phyloP scores from a whole-genome alignment of 2,329 filamentous ascomycete genomes.

The Gnomoniopsis sp. region DNA sequence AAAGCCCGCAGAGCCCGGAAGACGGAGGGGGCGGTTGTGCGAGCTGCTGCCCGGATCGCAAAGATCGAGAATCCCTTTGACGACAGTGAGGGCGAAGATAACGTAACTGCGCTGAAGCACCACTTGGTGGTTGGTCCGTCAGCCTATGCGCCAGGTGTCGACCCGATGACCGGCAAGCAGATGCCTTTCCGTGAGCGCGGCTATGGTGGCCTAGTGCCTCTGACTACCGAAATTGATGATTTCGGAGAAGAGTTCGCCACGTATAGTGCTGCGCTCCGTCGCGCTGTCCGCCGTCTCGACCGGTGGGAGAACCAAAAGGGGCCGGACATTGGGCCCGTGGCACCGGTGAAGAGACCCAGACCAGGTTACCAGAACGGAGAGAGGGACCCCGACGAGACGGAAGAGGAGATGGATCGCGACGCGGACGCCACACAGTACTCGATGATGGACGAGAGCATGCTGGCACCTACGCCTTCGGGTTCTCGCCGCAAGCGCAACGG shows the following conservation, averaged over 20 bases:
- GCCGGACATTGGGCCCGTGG: constrained; percentile 44
- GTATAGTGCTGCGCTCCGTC: constrained; percentile 63
- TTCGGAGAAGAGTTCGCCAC: constrained; percentile 71
- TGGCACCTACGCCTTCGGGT: neutral
- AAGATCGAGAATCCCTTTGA: constrained; percentile 52
- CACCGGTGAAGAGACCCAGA: constrained; percentile 40
- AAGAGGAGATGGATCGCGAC: constrained; percentile 30
- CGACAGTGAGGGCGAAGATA: constrained; percentile 61
- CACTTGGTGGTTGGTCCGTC: constrained; percentile 20
- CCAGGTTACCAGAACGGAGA: constrained; percentile 24
- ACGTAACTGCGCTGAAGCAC: constrained; percentile 29
- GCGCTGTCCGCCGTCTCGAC: constrained; percentile 61
- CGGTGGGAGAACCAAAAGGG: constrained; percentile 61
- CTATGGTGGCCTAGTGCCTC: constrained; percentile 61
- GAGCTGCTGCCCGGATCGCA: constrained; percentile 63
- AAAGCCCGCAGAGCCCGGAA: constrained; percentile 51
- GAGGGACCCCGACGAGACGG: constrained; percentile 29
- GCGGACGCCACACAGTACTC: constrained; percentile 23
- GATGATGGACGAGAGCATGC: constrained; percentile 14
- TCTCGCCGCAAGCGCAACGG: constrained; percentile 7
- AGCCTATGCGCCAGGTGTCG: constrained; percentile 15
- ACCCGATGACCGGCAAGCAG: constrained; percentile 20
- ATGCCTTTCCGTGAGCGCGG: constrained; percentile 52
- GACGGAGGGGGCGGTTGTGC: constrained; percentile 61
- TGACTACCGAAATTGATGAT: constrained; percentile 64